Evolutionary conservation across 2,329 filamentous ascomycete species (phyloP).

Genomic region (Ophiocordyceps australis): DNA sequence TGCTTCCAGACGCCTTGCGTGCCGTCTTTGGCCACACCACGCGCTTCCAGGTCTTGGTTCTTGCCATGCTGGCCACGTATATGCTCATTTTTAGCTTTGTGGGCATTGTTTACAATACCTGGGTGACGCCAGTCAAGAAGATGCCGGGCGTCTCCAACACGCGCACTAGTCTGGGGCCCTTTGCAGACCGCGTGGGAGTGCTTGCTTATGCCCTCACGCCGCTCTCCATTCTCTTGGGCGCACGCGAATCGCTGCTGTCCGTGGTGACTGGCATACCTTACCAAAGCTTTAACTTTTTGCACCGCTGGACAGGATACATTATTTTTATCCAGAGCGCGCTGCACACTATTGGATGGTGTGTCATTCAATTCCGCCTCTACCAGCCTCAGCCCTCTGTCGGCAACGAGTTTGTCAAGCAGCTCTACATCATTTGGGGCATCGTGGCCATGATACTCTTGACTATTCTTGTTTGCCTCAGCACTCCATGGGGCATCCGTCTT

Average conservation of each 20-base stretch:
- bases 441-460: conserved; percentile 48
- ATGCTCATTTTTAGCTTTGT: conserved; percentile 50
- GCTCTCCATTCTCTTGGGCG: conserved; percentile 47
- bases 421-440: conserved; percentile 57
- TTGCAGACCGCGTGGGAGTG: conserved; percentile 49
- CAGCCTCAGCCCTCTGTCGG: conserved; percentile 49
- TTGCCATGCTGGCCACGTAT: conserved; percentile 40
- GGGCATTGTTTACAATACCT: conserved; percentile 48
- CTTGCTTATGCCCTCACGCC: conserved; percentile 60
- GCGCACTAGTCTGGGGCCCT: conserved; percentile 46
- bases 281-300: conserved; percentile 61
- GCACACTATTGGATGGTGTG: conserved; percentile 54
- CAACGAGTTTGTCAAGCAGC: conserved; percentile 36
- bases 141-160: conserved; percentile 39
- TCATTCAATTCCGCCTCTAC: conserved; percentile 49
- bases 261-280: conserved; percentile 56
- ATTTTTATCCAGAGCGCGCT: conserved; percentile 50
- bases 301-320: conserved; percentile 58
- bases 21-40: conserved; percentile 49
- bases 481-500: conserved; percentile 34
- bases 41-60: conserved; percentile 45
- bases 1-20: conserved; percentile 41
- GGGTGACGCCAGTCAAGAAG: conserved; percentile 50
- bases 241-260: conserved; percentile 51
- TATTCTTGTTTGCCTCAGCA: conserved; percentile 41